These are phyloP conservation scores for Aureobasidium sp. DNA, from an alignment of 2,329 filamentous ascomycete genomes.

Conservation along the genomic window DNA sequence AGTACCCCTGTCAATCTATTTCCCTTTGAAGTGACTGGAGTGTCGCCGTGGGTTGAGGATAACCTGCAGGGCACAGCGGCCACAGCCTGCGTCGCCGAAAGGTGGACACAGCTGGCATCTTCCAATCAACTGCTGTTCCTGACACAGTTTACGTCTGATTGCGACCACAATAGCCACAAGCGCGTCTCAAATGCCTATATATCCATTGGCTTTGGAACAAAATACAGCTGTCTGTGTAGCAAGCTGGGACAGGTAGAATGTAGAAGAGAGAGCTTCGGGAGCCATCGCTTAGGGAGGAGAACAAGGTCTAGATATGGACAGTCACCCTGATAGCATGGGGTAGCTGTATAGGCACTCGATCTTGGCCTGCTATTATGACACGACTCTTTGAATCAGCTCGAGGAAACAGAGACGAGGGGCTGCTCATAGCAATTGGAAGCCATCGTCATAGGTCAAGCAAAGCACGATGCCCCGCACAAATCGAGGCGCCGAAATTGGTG, in stretches of 20 bases:
- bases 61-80: background rate
- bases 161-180: background rate
- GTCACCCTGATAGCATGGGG: background rate
- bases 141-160: background rate
- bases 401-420: background rate
- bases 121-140: too few relatives aligned
- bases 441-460: constrained; percentile 4
- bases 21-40: background rate
- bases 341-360: background rate
- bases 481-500: constrained; percentile 13
- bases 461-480: constrained; percentile 11
- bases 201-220: background rate
- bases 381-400: background rate
- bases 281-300: background rate
- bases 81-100: background rate
- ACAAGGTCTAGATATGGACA: background rate
- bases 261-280: background rate
- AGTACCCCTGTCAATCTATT: constrained; percentile 12
- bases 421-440: background rate
- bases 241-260: background rate
- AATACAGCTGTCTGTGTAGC: background rate
- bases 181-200: background rate
- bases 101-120: background rate
- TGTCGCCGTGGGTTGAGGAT: background rate
- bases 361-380: background rate